A percentile compares a stretch with the other conserved stretches of the same genome.
These are phyloP conservation scores for Dioscorea cayenensis DNA, from an alignment of 116 monocot species.

Conservation along the genomic window DNA sequence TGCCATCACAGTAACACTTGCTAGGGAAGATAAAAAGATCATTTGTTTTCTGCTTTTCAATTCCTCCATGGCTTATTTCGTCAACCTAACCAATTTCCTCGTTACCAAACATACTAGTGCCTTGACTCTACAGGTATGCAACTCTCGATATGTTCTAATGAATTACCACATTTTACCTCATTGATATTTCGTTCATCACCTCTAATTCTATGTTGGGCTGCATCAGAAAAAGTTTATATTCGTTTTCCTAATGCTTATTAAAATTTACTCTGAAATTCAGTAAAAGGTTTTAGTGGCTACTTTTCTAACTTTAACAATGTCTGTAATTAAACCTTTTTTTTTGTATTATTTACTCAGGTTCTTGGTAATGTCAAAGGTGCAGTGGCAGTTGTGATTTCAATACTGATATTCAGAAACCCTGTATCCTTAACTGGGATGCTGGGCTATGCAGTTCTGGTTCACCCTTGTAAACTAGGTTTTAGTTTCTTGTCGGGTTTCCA, in stretches of 20 bases:
- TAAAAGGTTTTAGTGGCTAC: no score
- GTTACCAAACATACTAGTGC: constrained; percentile 95
- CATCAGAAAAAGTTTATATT: no score
- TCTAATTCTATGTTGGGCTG: no score
- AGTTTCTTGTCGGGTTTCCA: no score
- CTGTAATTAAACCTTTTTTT: not conserved
- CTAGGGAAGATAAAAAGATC: constrained; percentile 79
- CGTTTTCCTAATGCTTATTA: no score
- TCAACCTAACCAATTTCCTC: constrained; percentile 93
- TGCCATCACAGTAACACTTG: no score
- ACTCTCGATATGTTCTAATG: not conserved
- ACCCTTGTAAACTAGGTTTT: no score
- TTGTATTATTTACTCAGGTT: constrained; percentile 31
- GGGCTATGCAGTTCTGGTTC: constrained; percentile 56
- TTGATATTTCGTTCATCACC: no score
- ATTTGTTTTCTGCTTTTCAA: constrained; percentile 87
- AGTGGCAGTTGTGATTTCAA: no score
- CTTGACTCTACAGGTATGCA: constrained; percentile 84
- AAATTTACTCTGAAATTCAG: no score
- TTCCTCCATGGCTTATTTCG: constrained; percentile 84
- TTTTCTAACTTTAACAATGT: not conserved
- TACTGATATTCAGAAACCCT: no score
- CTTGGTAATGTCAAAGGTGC: constrained; percentile 81
- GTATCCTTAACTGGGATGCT: constrained; percentile 79
- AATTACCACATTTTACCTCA: no score